A percentile compares a stretch with the other conserved stretches of the same genome.
These are phyloP conservation scores for Leccinum uliginosum DNA, from an alignment of 768 basidiomycete genomes.

Conservation along the genomic window DNA sequence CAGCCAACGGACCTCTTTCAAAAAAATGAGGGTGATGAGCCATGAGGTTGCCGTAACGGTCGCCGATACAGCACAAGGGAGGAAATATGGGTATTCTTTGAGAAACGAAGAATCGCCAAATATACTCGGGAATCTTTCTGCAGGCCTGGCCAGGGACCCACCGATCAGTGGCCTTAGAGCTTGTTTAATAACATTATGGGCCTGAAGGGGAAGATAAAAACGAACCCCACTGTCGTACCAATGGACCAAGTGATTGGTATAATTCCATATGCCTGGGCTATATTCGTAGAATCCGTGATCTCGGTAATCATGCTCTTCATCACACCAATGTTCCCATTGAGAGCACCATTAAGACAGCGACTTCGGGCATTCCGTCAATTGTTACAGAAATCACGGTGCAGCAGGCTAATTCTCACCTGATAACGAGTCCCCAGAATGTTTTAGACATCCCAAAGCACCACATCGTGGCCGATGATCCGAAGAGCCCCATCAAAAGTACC, in stretches of 20 bases:
- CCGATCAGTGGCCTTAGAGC: constrained; percentile 61
- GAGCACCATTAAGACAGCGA: constrained; percentile 42
- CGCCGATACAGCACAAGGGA: constrained; percentile 63
- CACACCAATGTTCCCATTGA: constrained; percentile 55
- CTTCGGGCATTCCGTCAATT: constrained; percentile 18
- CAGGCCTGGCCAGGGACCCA: constrained; percentile 58
- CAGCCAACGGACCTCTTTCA: constrained; percentile 45
- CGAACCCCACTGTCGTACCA: constrained; percentile 43
- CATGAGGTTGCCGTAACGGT: constrained; percentile 49
- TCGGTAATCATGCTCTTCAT: constrained; percentile 45
- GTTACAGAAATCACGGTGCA: background rate
- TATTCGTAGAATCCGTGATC: constrained; percentile 34
- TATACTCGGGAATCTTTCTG: constrained; percentile 56
- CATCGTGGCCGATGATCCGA: constrained; percentile 44
- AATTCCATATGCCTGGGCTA: constrained; percentile 47
- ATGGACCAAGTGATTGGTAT: constrained; percentile 49
- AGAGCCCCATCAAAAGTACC: constrained; percentile 41
- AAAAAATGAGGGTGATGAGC: constrained; percentile 44
- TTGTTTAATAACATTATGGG: constrained; percentile 1
- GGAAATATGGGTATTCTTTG: constrained; percentile 66
- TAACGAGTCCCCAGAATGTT: constrained; percentile 40
- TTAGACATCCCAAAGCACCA: constrained; percentile 45
- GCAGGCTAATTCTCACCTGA: constrained; percentile 28
- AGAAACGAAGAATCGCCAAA: constrained; percentile 58
- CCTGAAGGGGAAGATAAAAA: background rate